These are phyloP conservation scores for Fusarium pseudonygamai DNA, from an alignment of 2,329 filamentous ascomycete species.

Conservation along the genomic window DNA sequence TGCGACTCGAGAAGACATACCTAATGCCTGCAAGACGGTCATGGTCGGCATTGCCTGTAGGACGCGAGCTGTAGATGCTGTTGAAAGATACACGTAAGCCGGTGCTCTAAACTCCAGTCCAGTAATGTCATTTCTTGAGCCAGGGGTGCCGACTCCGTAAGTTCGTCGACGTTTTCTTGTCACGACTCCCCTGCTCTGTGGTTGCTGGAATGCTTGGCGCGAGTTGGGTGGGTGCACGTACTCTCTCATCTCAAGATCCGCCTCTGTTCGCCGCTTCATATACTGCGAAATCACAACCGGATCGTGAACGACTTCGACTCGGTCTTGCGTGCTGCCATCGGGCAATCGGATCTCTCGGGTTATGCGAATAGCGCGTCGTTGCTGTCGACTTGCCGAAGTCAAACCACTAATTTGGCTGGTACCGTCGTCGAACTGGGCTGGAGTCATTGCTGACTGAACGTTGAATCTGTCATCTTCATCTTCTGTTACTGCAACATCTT, in stretches of 20 bases:
- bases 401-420: slow-evolving; percentile 80
- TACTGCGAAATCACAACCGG: slow-evolving; percentile 90
- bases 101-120: slow-evolving; percentile 48
- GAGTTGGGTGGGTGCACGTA: slow-evolving; percentile 56
- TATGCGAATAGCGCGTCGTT: slow-evolving; percentile 77
- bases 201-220: background rate
- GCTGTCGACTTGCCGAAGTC: slow-evolving; percentile 70
- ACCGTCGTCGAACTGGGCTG: slow-evolving; percentile 78
- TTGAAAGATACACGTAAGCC: slow-evolving; percentile 52
- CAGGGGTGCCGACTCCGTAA: slow-evolving; percentile 44
- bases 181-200: background rate
- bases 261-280: slow-evolving; percentile 77
- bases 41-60: slow-evolving; percentile 61
- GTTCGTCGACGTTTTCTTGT: slow-evolving; percentile 11
- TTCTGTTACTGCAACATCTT: slow-evolving; percentile 66
- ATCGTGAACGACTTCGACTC: slow-evolving; percentile 78
- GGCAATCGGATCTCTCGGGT: slow-evolving; percentile 65
- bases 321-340: slow-evolving; percentile 65
- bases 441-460: slow-evolving; percentile 74
- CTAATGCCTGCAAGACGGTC: slow-evolving; percentile 58
- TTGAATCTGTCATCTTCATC: slow-evolving; percentile 77
- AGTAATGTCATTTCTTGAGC: slow-evolving; percentile 44
- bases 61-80: slow-evolving; percentile 61
- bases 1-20: slow-evolving; percentile 39
- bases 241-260: slow-evolving; percentile 78